Evolutionary conservation across 352 stramenopile genomes (phyloP), one percentile per base, ranked within the genome.

Genomic region (Blastocystis sp.): DNA sequence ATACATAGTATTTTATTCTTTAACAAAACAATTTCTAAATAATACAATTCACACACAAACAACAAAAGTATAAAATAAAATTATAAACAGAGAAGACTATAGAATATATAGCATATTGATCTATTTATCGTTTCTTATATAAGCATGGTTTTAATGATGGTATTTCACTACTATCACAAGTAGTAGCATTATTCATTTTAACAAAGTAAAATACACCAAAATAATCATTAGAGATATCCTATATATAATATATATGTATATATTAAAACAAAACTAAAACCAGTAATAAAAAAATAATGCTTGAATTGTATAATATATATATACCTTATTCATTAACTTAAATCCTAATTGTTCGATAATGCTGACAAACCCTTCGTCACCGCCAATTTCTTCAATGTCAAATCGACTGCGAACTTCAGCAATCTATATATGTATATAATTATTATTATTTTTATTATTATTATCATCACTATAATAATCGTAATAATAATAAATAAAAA

Each of bases 261-360:
- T n/a, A 0, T n/a, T n/a, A n/a, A n/a, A n/a, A n/a, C n/a, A n/a
- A n/a, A n/a, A n/a, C n/a, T n/a, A n/a, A n/a, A n/a, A n/a, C n/a
- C n/a, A n/a, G n/a, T n/a, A n/a, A n/a, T n/a, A n/a, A n/a, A n/a
- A n/a, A n/a, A n/a, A n/a, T n/a, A n/a, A n/a, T n/a, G n/a, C n/a
- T n/a, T n/a, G n/a, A n/a, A n/a, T n/a, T n/a, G n/a, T n/a, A n/a
- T n/a, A n/a, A n/a, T n/a, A n/a, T n/a, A 2, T 2, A 39, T 36
- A 2, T 18, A 57, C 46, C 23, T 57, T 57, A 23, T 30, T 23
- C 32, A 24, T 24, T 2, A 57, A 21, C 11, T 10, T 45, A 11
- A 57, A 57, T 11, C 46, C 46, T 9, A 57, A 19, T 21, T 57
- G 42, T 36, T 57, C 46, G 31, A 57, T 57, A 9, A n/a, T 57